Evolutionary conservation across 1,284 basidiomycete genomes (phyloP).

Genomic region (Tremellales sp.): DNA sequence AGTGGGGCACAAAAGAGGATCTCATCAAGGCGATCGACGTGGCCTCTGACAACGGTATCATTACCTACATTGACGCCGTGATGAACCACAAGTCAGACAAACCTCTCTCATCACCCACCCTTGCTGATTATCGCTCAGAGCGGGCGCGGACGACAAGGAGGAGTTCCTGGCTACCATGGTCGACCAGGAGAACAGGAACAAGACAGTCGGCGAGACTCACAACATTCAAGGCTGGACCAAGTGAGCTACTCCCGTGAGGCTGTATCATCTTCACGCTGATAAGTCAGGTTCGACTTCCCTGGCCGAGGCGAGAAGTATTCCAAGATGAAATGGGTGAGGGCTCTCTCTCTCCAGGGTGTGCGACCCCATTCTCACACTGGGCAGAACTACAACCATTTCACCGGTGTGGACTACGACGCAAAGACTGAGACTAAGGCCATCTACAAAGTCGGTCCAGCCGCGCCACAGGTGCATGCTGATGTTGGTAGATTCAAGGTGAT

Average conservation of each 20-base stretch:
- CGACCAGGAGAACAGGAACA: constrained; percentile 54
- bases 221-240: constrained; percentile 82
- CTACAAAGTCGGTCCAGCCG: constrained; percentile 50
- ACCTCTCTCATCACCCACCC: background rate
- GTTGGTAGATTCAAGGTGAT: constrained; percentile 53
- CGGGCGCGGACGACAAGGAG: constrained; percentile 76
- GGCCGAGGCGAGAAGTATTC: constrained; percentile 66
- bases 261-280: background rate
- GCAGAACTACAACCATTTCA: constrained; percentile 51
- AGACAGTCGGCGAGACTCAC: constrained; percentile 58
- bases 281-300: constrained; percentile 65
- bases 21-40: constrained; percentile 62
- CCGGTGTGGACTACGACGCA: constrained; percentile 83
- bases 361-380: background rate
- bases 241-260: constrained; percentile 12
- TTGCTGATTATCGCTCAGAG: constrained; percentile 19
- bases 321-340: constrained; percentile 51
- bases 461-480: background rate
- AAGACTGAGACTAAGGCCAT: constrained; percentile 60
- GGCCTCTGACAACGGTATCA: constrained; percentile 41
- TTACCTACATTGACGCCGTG: constrained; percentile 53
- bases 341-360: constrained; percentile 10
- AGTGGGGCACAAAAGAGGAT: constrained; percentile 87
- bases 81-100: constrained; percentile 52
- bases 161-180: constrained; percentile 71